These are phyloP conservation scores for Naegleria fowleri DNA, from an alignment of 208 protist species.

Conservation along the genomic window DNA sequence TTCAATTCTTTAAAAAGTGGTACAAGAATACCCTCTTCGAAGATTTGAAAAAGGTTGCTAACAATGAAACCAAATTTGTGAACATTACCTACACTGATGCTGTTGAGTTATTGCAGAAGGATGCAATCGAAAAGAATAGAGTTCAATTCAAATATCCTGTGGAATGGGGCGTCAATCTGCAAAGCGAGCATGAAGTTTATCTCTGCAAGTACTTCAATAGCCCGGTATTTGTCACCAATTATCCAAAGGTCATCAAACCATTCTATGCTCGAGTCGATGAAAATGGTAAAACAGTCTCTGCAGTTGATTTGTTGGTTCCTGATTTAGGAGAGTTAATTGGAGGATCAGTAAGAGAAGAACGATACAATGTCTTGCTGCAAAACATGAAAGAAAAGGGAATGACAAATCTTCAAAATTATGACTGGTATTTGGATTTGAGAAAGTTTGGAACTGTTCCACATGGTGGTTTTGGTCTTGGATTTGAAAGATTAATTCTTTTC, in stretches of 20 bases:
- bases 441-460: slow-evolving; percentile 93
- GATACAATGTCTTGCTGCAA: slow-evolving; percentile 81
- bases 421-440: slow-evolving; percentile 97
- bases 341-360: slow-evolving; percentile 92
- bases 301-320: slow-evolving; percentile 92
- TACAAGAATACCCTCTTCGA: slow-evolving; percentile 44
- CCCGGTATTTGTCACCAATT: slow-evolving; percentile 93
- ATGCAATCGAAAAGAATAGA: neutral
- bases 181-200: slow-evolving; percentile 89
- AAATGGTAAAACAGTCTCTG: slow-evolving; percentile 65
- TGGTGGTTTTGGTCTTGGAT: slow-evolving; percentile 95
- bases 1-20: slow-evolving; percentile 61
- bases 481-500: slow-evolving; percentile 88
- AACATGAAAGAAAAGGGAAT: slow-evolving; percentile 83
- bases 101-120: slow-evolving; percentile 77
- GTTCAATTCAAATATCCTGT: slow-evolving; percentile 54
- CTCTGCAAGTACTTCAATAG: slow-evolving; percentile 88
- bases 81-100: slow-evolving; percentile 89
- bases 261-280: slow-evolving; percentile 96
- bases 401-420: slow-evolving; percentile 82
- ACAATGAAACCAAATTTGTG: slow-evolving; percentile 68
- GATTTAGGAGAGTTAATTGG: slow-evolving; percentile 98
- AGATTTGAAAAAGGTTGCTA: neutral
- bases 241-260: slow-evolving; percentile 94
- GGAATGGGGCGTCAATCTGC: slow-evolving; percentile 92